Base-by-base conservation (phyloP, 139 green algal genomes). In the Nannochloris sp. region DNA sequence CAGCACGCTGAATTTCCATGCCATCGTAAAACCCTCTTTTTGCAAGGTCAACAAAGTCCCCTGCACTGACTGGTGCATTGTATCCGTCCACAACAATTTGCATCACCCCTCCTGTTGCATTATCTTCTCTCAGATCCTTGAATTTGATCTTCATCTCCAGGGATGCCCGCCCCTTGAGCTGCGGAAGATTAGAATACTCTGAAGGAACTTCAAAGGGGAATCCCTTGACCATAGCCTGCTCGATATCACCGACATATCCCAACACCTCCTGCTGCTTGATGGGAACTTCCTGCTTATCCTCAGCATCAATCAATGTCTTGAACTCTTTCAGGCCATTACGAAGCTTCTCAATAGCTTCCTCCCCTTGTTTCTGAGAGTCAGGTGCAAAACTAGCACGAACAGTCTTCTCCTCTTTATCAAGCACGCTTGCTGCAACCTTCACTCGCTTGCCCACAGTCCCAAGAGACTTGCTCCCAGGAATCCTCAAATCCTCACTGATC, bases 41-140 rank as follows among this genome's bases (percentile, higher is more conserved):
- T 36, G 95, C 91, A 26, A 99, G 86, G 79, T 99, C 94, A 17
- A 92, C 64, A 74, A 99, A 99, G 68, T 95, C 85, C 30, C 93
- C 93, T 11, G 70, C 73, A 25, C 69, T 91, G 23, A 99, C 73
- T 20, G 94, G 94, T 2, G 94, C 94, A 68, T 96, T 99, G 81
- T 93, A 96, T 44, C 94, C 94, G 66, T 99, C 94, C 37, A 92
- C 88, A 23, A 98, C 79, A 16, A 94, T 84, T 25, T 53, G 69
- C 69, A 84, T 75, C n/a, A 29, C 46, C 28, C 80, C 78, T 12
- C 71, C 69, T 4, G 56, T 68, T 6, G 64, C 37, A 66, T 77
- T 67, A 31, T 86, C 80, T 67, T 91, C 75, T 4, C 83, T 76
- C 2, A 82, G 79, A 65, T 86, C 75, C 17, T 69, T 79, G 33